Evolutionary conservation across 805 yeast species (phyloP), one percentile per base, ranked within the genome.

Genomic region (Sungouiozyma ichnusensis): DNA sequence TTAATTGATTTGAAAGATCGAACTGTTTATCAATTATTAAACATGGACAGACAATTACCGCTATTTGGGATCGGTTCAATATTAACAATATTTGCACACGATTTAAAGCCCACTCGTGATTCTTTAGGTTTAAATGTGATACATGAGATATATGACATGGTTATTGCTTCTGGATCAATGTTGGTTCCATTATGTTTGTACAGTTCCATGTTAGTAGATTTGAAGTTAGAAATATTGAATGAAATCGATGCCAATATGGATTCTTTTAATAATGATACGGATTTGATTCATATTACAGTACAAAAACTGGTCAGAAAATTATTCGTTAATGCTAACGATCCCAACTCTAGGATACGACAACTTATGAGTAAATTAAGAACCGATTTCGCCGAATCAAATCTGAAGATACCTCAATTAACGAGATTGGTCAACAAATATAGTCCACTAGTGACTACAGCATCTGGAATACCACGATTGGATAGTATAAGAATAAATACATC

Each of bases 31-130:
- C 56, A 60, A 3, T 44, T 52, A 4, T 45, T 69, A 4, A 51
- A 52, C 29, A 42, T 71, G n/a, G 49, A 53, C 17, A 51, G 72
- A 16, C 67, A 77, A 13, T 68, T 71, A 44, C 85, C 86, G 1
- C 71, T 71, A 41, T 88, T 77, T 53, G 82, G 86, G 0, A 61
- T 92, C 14, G 82, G 95, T 16, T 74, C 90, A 1, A 65, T 90
- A 1, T 67, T 90, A 31, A 86, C 97, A 1, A 51, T 85, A 37
- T 85, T 79, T 56, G 67, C 90, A 7, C 97, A 88, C 62, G 87
- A 85, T 45, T 48, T 74, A 16, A 63, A 66, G 36, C 56, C 58
- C 1, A 41, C 27, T 19, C 4, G n/a, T 9, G 14, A 27, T 9
- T 3, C 29, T n/a, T n/a, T n/a, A 36, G 24, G 29, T 15, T 11